Percentiles rank a stretch among this genome's conserved stretches.
phyloP scores from a whole-genome alignment of 257 asterid species.

The Ilex asprella region DNA sequence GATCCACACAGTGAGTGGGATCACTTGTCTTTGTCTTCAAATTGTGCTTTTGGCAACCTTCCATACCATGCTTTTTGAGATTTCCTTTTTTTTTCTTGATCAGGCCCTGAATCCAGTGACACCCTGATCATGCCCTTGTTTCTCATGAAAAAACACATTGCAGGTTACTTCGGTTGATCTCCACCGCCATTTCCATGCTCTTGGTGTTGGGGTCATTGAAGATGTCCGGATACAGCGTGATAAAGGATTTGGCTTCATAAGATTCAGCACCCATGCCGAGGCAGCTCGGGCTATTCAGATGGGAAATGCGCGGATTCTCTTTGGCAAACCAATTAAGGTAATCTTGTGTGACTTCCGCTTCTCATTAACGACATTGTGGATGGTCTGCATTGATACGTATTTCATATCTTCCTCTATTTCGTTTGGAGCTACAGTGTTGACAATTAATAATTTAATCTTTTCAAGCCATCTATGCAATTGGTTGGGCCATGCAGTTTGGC shows the following conservation, averaged over 20 bases:
- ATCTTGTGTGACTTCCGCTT: no score
- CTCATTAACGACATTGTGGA: background rate
- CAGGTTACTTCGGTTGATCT: conserved; percentile 78
- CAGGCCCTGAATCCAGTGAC: background rate
- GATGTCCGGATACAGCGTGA: conserved; percentile 81
- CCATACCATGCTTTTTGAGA: no score
- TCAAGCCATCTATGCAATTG: no score
- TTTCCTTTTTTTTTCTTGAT: no score
- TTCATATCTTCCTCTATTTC: no score
- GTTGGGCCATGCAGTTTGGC: no score
- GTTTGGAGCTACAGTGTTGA: no score
- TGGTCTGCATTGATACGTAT: no score
- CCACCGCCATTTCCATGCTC: conserved; percentile 63
- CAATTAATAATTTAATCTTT: no score
- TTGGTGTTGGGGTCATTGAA: conserved; percentile 73
- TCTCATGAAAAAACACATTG: background rate
- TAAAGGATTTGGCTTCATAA: conserved; percentile 81
- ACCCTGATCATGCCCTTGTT: background rate
- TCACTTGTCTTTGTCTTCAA: no score
- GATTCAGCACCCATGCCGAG: conserved; percentile 78
- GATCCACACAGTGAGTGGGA: no score
- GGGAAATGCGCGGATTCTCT: conserved; percentile 61
- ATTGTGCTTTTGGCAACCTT: no score
- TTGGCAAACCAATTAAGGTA: conserved; percentile 67
- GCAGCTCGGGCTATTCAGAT: conserved; percentile 81